Conservation (phyloP, 2,329 filamentous ascomycete species). For the Phaeoacremonium minimum region DNA sequence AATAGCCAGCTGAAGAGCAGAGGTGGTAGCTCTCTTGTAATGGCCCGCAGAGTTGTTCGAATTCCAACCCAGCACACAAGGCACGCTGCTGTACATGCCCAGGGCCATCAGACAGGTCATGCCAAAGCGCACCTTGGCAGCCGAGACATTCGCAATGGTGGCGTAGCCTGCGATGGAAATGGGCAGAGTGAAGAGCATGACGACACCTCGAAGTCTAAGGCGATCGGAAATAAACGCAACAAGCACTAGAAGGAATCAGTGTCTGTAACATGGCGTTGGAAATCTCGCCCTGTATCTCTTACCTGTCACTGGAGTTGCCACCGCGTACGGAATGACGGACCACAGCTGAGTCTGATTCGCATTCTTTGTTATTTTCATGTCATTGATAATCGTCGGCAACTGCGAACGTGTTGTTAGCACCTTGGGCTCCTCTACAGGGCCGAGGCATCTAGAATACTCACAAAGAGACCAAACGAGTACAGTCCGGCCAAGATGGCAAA, state of each 20-base stretch:
- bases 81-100: conserved; percentile 60
- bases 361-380: conserved; percentile 46
- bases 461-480: conserved; percentile 62
- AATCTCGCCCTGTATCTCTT: no score
- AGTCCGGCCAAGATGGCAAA: conserved; percentile 54
- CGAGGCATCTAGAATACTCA: conserved; percentile 32
- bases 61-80: conserved; percentile 61
- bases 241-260: conserved; percentile 31
- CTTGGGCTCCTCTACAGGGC: no score
- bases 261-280: no score
- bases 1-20: conserved; percentile 60
- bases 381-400: conserved; percentile 61
- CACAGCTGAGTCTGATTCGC: conserved; percentile 56
- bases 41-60: conserved; percentile 66
- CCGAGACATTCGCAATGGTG: conserved; percentile 52
- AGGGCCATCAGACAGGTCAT: conserved; percentile 67
- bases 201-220: conserved; percentile 51
- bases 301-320: conserved; percentile 52
- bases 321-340: conserved; percentile 61
- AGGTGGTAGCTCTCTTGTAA: conserved; percentile 66
- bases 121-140: conserved; percentile 51
- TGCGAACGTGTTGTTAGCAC: conserved; percentile 18
- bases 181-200: conserved; percentile 61
- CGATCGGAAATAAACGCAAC: conserved; percentile 56
- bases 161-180: conserved; percentile 63